Base-by-base conservation (phyloP, 208 protist genomes). In the Herpetomonas muscarum region DNA sequence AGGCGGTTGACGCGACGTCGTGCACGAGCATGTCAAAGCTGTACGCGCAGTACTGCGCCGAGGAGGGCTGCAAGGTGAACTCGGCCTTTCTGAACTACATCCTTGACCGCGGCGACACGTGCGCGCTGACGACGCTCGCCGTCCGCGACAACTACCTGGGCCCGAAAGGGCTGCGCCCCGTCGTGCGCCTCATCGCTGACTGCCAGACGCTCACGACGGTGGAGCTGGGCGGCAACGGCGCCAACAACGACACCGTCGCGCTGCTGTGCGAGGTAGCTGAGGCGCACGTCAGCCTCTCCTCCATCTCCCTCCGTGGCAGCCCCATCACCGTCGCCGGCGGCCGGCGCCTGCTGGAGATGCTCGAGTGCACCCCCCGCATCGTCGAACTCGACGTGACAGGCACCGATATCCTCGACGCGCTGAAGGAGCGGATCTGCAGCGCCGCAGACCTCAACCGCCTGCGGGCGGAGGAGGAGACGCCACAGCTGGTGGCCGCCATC, bases 141-240 rank as follows among this genome's bases (percentile, higher is more conserved):
- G 69, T 96, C 4, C 47, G 68, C 15, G 73, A 74, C 61, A 94
- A 94, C 74, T 96, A 96, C 46, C 68, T 96, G n/a, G 91, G 91
- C 19, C 67, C 88, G 4, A 90, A 88, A 6, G 91, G 91, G 6
- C 70, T 94, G 21, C 70, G 78, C 0, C 88, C 91, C 1, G 81
- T 96, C 28, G 55, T 94, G 41, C 76, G 76, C 22, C 81, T 96
- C 36, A 79, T 96, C n/a, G 71, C 74, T 19, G 53, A 80, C 58
- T 92, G 81, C 53, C 79, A 92, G 63, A 90, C 87, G 2, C 66
- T 94, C 22, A 79, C 66, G 7, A 56, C 59, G n/a, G 65, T 96
- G 30, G 79, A 90, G 59, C 54, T 96, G 0, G 74, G 83, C 22
- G 73, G 71, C 46, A 96, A 96, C 65, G 91, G 91, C 1, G 77